Evolutionary conservation across 306 rosid species (phyloP).

Genomic region (Myrica gale): DNA sequence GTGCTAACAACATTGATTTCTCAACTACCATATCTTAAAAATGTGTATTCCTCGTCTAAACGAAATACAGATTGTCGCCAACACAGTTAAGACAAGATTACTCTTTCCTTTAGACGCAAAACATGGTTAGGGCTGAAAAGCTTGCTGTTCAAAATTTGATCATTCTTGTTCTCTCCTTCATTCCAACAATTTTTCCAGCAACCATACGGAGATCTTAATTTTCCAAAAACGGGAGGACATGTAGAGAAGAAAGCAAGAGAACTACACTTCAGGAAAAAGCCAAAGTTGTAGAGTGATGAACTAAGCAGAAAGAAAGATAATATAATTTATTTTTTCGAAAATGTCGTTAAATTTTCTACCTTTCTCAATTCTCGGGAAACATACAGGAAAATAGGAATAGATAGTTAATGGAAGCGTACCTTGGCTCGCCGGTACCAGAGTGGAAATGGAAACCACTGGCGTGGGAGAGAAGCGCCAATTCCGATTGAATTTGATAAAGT

Average conservation of each 20-base stretch:
- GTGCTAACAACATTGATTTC: neutral
- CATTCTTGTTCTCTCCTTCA: neutral
- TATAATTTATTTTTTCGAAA: neutral
- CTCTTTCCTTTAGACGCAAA: neutral
- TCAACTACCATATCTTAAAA: neutral
- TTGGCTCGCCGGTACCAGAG: neutral
- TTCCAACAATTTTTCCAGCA: neutral
- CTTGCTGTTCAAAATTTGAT: neutral
- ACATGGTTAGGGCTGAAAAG: conserved; percentile 2
- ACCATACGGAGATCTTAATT: neutral
- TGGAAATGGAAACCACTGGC: neutral
- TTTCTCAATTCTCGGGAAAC: conserved; percentile 14
- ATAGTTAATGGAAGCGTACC: conserved; percentile 9
- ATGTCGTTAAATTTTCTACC: too few species aligned
- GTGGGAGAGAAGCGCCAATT: too few species aligned
- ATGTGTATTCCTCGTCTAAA: neutral
- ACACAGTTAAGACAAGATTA: neutral
- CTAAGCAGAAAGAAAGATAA: neutral
- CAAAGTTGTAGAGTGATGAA: neutral
- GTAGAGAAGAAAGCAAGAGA: neutral
- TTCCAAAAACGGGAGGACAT: too few species aligned
- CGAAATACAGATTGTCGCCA: neutral
- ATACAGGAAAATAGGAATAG: neutral
- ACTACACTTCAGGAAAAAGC: neutral
- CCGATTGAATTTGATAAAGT: too few species aligned